Evolutionary conservation across 2,329 filamentous ascomycete genomes (phyloP).

Genomic region (Beauveria sp.): DNA sequence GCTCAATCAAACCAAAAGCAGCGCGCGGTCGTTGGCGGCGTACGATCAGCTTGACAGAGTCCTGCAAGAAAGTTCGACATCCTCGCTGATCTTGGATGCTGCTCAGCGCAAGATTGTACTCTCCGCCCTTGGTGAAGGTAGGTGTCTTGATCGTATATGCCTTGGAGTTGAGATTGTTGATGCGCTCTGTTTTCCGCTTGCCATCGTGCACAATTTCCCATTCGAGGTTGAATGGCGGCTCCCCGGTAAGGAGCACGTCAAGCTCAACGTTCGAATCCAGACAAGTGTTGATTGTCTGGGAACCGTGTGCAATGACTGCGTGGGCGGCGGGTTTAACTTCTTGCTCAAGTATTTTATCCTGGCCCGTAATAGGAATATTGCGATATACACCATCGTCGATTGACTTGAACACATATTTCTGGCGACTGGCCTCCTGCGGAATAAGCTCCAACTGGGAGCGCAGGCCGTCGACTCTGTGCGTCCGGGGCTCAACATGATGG

Average conservation of each 20-base stretch:
- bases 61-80: slow-evolving; percentile 79
- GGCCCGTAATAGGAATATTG: slow-evolving; percentile 51
- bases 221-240: slow-evolving; percentile 80
- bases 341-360: slow-evolving; percentile 65
- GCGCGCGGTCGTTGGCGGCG: slow-evolving; percentile 81
- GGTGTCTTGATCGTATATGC: slow-evolving; percentile 68
- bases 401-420: slow-evolving; percentile 76
- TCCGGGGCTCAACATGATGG: slow-evolving; percentile 41
- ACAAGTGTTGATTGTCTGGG: slow-evolving; percentile 58
- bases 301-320: slow-evolving; percentile 56
- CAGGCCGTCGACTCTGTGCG: slow-evolving; percentile 57
- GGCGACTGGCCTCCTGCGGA: slow-evolving; percentile 72
- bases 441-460: slow-evolving; percentile 79
- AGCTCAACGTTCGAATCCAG: slow-evolving; percentile 74
- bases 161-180: slow-evolving; percentile 54
- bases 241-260: slow-evolving; percentile 68
- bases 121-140: slow-evolving; percentile 69
- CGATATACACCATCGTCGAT: slow-evolving; percentile 80
- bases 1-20: slow-evolving; percentile 78
- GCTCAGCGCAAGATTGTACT: slow-evolving; percentile 80
- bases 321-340: slow-evolving; percentile 89
- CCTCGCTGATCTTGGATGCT: slow-evolving; percentile 79
- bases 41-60: slow-evolving; percentile 78
- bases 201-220: slow-evolving; percentile 91
- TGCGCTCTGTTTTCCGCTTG: slow-evolving; percentile 64